Conservation (phyloP, 2,329 filamentous ascomycete genomes). For the Cladophialophora exuberans region DNA sequence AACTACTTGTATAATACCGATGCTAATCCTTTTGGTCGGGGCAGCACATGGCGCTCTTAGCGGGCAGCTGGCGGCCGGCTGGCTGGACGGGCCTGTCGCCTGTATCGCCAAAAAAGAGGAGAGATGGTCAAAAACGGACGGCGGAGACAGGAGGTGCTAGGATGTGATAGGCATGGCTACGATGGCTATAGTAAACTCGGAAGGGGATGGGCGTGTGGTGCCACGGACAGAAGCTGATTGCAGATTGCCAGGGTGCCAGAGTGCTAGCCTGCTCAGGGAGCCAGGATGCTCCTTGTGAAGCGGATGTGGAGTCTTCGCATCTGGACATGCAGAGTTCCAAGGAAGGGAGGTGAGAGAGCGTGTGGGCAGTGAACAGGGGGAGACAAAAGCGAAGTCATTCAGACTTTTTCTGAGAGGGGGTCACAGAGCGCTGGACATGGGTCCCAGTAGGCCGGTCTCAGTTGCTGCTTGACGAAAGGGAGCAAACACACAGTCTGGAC, state of each 20-base stretch:
- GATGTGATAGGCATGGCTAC: constrained; percentile 25
- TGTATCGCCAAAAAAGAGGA: constrained; percentile 33
- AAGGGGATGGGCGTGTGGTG: constrained; percentile 5
- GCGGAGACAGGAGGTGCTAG: constrained; percentile 30
- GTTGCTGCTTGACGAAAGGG: constrained; percentile 14
- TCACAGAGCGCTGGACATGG: constrained; percentile 23
- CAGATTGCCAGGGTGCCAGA: constrained; percentile 10
- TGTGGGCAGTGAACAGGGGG: not conserved
- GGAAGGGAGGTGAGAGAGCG: constrained; percentile 7
- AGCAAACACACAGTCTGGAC: constrained; percentile 22
- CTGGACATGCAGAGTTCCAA: constrained; percentile 4
- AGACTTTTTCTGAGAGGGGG: not conserved
- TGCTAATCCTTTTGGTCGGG: constrained; percentile 34
- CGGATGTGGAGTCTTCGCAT: constrained; percentile 1
- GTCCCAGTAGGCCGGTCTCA: constrained; percentile 19
- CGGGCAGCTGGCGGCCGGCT: constrained; percentile 35
- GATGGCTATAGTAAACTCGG: constrained; percentile 10
- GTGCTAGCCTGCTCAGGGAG: no score
- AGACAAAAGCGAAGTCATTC: not conserved
- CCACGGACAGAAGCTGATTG: constrained; percentile 7
- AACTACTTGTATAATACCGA: no score
- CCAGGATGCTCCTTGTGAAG: no score
- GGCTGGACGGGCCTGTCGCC: constrained; percentile 40
- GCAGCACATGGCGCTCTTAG: constrained; percentile 36
- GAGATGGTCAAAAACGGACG: constrained; percentile 30